Base-by-base conservation (phyloP, 2,329 filamentous ascomycete genomes). In the Fusarium solani-melongenae region DNA sequence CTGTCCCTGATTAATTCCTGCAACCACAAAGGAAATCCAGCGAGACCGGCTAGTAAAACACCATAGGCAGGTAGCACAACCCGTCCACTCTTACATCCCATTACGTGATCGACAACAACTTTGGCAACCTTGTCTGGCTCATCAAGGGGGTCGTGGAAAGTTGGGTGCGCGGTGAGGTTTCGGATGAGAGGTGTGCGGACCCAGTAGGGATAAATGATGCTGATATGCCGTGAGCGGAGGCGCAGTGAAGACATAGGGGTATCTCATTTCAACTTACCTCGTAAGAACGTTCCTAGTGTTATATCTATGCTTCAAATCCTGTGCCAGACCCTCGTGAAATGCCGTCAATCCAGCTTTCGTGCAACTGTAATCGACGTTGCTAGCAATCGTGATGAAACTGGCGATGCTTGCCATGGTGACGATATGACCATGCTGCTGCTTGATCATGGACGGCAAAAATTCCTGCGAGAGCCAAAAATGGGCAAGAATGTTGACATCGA, bases 361-460 rank as follows among this genome's bases (percentile, higher is more conserved):
- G 6, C 88, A 85, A 2, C 85, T 84, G 81, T 93, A 93, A 81
- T 92, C 90, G 34, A 90, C 87, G 84, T 92, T 88, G 66, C 85
- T 85, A 2, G 91, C 88, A 0, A 88, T 86, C 2, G 86, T 83
- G 6, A 88, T 76, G 78, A 88, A 92, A 9, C 87, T 87, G 0
- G 91, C 90, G 36, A 89, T 83, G 9, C 87, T 90, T 14, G 92
- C 90, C n/a, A 93, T 86, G 1, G 89, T 93, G 33, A 93, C 89
- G 24, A 94, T 81, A 85, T 92, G 92, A 51, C 92, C 92, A 81
- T 93, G 91, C 80, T 92, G 89, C 5, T 77, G 75, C 15, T 80
- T 75, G 29, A 91, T 80, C 86, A 94, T 91, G 66, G 80, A 77
- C 0, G 92, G 92, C 1, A 93, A 81, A 81, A 93, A 93, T 70